Evolutionary conservation across 2,329 filamentous ascomycete genomes (phyloP).

Genomic region (Pseudogymnoascus sp.): DNA sequence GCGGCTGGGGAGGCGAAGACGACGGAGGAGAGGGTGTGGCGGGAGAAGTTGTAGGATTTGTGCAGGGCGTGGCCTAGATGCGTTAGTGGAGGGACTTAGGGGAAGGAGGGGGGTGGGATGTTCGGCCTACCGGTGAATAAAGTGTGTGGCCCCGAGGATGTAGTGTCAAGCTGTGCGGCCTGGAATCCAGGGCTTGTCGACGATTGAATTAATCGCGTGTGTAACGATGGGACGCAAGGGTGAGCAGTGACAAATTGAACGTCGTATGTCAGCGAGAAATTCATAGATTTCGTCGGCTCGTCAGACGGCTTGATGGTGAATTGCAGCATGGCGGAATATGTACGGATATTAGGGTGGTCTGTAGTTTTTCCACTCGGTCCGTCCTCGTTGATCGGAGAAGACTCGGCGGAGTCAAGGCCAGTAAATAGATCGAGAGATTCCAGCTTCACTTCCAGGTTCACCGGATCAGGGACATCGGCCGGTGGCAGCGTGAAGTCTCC

Average conservation of each 20-base stretch:
- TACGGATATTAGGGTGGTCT: slow-evolving; percentile 17
- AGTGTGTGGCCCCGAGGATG: slow-evolving; percentile 8
- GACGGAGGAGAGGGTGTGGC: slow-evolving; percentile 50
- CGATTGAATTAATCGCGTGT: slow-evolving; percentile 49
- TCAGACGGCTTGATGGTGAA: slow-evolving; percentile 19
- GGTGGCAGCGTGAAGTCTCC: slow-evolving; percentile 55
- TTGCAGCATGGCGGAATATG: slow-evolving; percentile 25
- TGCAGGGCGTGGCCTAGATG: slow-evolving; percentile 52
- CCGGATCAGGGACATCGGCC: slow-evolving; percentile 41
- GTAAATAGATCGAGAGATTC: slow-evolving; percentile 41
- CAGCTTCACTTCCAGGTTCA: slow-evolving; percentile 40
- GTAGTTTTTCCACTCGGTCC: slow-evolving; percentile 15
- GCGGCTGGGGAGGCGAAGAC: slow-evolving; percentile 26
- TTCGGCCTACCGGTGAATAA: slow-evolving; percentile 34
- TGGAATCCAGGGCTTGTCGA: slow-evolving; percentile 51
- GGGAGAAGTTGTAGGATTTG: slow-evolving; percentile 52
- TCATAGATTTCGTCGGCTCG: slow-evolving; percentile 19
- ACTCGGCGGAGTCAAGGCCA: neutral
- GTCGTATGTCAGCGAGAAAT: slow-evolving; percentile 43
- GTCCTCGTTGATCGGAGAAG: neutral
- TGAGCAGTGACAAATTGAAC: slow-evolving; percentile 59
- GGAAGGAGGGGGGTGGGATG: neutral
- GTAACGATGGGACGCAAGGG: slow-evolving; percentile 50
- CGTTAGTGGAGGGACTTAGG: neutral
- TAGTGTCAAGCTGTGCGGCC: slow-evolving; percentile 36